A percentile compares a stretch with the other conserved stretches of the same genome.
phyloP scores from a whole-genome alignment of 768 basidiomycete species.

The Piloderma croceum region DNA sequence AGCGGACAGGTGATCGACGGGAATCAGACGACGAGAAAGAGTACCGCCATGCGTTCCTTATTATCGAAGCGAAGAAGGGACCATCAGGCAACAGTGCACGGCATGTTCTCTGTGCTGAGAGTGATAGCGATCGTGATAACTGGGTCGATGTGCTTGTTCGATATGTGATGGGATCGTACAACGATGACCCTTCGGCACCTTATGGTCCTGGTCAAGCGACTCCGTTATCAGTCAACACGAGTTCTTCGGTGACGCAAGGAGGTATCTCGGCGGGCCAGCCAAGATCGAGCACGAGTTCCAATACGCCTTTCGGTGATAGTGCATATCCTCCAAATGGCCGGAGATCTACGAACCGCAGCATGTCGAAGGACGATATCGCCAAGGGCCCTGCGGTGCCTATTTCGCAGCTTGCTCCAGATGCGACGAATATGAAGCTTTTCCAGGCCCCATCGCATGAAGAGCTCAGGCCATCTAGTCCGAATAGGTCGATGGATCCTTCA shows the following conservation, averaged over 20 bases:
- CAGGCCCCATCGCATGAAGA: conserved; percentile 34
- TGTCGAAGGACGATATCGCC: conserved; percentile 56
- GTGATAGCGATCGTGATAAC: conserved; percentile 84
- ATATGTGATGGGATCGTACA: conserved; percentile 78
- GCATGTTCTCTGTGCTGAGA: conserved; percentile 95
- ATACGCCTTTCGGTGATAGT: conserved; percentile 36
- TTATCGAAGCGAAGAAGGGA: conserved; percentile 81
- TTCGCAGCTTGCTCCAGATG: conserved; percentile 51
- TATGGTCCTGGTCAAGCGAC: conserved; percentile 26
- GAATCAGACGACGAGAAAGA: conserved; percentile 78
- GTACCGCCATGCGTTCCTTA: conserved; percentile 94
- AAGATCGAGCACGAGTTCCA: conserved; percentile 53
- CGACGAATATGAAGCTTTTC: conserved; percentile 54
- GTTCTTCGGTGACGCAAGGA: conserved; percentile 20
- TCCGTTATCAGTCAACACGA: conserved; percentile 20
- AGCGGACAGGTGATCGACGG: conserved; percentile 42
- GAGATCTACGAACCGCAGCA: conserved; percentile 35
- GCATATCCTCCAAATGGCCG: conserved; percentile 26
- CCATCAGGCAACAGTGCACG: conserved; percentile 66
- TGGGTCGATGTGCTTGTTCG: conserved; percentile 95
- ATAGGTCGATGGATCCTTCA: conserved; percentile 46
- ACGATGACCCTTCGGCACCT: conserved; percentile 52
- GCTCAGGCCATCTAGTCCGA: conserved; percentile 46
- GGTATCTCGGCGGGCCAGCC: conserved; percentile 34
- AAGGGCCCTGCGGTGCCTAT: conserved; percentile 51